These are phyloP conservation scores for Debaryomyces tyrocola DNA, from an alignment of 805 yeast genomes.

Conservation along the genomic window DNA sequence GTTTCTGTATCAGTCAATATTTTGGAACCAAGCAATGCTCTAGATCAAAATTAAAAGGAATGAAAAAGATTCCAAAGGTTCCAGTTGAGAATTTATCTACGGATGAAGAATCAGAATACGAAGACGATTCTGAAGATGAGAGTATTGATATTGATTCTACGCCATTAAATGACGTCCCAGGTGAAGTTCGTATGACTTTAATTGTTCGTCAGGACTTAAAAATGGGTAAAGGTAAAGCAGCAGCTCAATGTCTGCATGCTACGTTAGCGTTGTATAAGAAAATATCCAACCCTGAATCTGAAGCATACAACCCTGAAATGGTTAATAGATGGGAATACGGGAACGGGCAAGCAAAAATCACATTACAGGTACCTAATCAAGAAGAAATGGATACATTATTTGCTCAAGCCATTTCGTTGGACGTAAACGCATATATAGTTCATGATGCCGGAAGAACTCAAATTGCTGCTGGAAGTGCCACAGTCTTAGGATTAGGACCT, in stretches of 20 bases:
- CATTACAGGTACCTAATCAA: conserved; percentile 68
- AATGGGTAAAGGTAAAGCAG: conserved; percentile 94
- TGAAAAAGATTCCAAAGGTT: not conserved
- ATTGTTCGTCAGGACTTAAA: conserved; percentile 84
- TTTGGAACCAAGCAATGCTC: not conserved
- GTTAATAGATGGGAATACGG: conserved; percentile 72
- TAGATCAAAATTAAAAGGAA: not conserved
- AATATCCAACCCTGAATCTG: conserved; percentile 52
- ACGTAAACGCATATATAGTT: conserved; percentile 75
- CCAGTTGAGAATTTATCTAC: not conserved
- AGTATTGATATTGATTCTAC: conserved; percentile 58
- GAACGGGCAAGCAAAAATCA: conserved; percentile 91
- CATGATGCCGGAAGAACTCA: conserved; percentile 98
- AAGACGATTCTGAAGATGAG: conserved; percentile 50
- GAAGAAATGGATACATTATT: conserved; percentile 75
- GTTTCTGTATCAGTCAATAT: conserved; percentile 22
- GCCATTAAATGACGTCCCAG: conserved; percentile 64
- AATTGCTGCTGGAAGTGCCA: conserved; percentile 92
- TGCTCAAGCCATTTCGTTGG: conserved; percentile 77
- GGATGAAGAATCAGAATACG: conserved; percentile 37
- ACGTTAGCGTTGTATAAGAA: conserved; percentile 83
- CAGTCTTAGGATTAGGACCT: conserved; percentile 96
- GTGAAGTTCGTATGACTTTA: conserved; percentile 83
- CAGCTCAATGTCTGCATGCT: conserved; percentile 99
- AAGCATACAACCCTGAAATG: conserved; percentile 60